phyloP scores from a whole-genome alignment of 352 stramenopile species.

The Globisporangium sylvaticum region DNA sequence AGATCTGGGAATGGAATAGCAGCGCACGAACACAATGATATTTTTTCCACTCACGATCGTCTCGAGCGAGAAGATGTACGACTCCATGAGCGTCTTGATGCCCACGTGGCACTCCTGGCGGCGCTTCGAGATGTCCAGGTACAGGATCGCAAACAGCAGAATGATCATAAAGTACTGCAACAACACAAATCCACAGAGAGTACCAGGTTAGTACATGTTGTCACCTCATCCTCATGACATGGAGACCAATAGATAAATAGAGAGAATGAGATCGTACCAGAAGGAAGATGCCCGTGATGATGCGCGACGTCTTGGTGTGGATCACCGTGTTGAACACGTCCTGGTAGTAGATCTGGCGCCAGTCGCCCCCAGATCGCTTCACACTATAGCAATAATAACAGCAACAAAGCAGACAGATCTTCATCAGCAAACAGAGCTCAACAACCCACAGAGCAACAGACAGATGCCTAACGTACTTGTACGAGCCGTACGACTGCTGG shows the following conservation, averaged over 20 bases:
- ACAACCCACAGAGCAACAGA: too few relatives aligned
- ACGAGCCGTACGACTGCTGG: constrained; percentile 62
- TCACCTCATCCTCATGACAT: too few relatives aligned
- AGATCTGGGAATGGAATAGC: not conserved
- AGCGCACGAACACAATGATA: not conserved
- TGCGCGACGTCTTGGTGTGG: constrained; percentile 79
- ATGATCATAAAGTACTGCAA: constrained; percentile 78
- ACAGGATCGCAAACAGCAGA: constrained; percentile 74
- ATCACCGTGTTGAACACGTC: constrained; percentile 87
- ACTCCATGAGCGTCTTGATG: constrained; percentile 67
- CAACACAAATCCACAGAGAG: not conserved
- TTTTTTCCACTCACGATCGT: constrained; percentile 64
- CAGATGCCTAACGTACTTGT: too few relatives aligned
- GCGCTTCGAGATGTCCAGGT: constrained; percentile 61
- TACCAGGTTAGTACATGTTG: not conserved
- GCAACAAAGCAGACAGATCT: constrained; percentile 5
- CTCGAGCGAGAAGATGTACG: constrained; percentile 86
- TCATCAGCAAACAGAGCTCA: too few relatives aligned
- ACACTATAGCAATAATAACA: constrained; percentile 2
- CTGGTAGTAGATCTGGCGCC: constrained; percentile 80
- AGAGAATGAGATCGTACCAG: constrained; percentile 29
- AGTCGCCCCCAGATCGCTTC: constrained; percentile 70
- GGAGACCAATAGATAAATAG: too few relatives aligned
- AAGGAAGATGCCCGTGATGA: constrained; percentile 75
- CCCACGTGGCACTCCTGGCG: constrained; percentile 71